Base-by-base conservation (phyloP, 2,329 filamentous ascomycete genomes). In the Aspergillus ustus region DNA sequence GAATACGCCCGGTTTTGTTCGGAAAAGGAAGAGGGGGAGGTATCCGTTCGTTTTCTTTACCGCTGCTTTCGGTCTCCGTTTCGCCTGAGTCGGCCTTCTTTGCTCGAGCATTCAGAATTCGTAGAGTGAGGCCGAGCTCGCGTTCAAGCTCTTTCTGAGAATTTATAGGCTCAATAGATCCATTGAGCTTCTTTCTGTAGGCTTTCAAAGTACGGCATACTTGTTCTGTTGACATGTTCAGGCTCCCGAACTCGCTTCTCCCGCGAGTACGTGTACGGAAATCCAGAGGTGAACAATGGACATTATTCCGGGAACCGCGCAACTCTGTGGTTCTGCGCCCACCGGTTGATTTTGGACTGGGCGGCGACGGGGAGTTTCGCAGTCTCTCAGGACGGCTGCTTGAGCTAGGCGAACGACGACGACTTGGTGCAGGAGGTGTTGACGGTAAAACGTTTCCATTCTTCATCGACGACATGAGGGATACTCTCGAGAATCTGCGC, bases 131-230 rank as follows among this genome's bases (percentile, higher is more conserved):
- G 19, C 80, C 80, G 13, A 89, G 76, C 69, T 89, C 87, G 22
- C 80, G 78, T 65, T 88, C 84, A 2, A 89, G 75, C 57, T 87
- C 85, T 54, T 79, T 80, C 1, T 83, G 77, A 1, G 80, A 74
- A 45, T 85, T 80, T 28, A 86, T 72, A 11, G 73, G 74, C 22
- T 85, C 83, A 1, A 72, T 78, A 29, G 79, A 80, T 6, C 78
- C 78, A 19, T 80, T 78, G 2, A 88, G 78, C 61, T 85, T 85
- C 70, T 86, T 87, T 19, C 86, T 80, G 67, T 87, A 89, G 0
- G 83, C 81, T 50, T 83, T 81, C 4, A 89, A 75, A 7, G 83
- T 84, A 43, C 84, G 82, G 69, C 83, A 85, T 1, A 88, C 75
- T 59, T 85, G 83, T 62, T 88, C 86, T 0, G 85, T 88, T 2